Base-by-base conservation (phyloP, 164 flowering plant genomes). In the Paratinospora sagittata region DNA sequence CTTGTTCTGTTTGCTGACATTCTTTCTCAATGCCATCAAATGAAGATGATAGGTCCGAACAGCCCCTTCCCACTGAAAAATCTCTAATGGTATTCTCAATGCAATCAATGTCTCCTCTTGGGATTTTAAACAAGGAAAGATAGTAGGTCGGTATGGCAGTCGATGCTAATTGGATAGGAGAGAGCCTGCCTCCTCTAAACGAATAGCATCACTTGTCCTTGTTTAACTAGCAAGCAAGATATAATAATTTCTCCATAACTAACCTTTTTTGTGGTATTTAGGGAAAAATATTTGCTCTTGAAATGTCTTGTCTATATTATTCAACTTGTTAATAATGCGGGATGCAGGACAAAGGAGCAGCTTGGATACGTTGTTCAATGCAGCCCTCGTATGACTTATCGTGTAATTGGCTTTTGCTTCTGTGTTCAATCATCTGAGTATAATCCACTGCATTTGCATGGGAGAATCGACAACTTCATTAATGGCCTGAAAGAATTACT, bases 301-400 rank as follows among this genome's bases (percentile, higher is more conserved):
- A 55, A n/a, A 55, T 55, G 61, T 55, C 24, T n/a, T 4, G 24
- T 19, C n/a, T n/a, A 55, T 19, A n/a, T 55, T 55, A 21, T 55
- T 2, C 12, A 39, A 21, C 41, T 66, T 43, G 10, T 60, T 21
- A 16, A 71, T 43, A 36, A 23, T 75, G 63, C 69, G 75, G 70
- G 24, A 61, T 79, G 55, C 72, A 95, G 99, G 91, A 93, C 99
- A 67, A 89, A 91, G 76, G 99, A 96, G 85, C 99, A 96, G 85
- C 96, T 96, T 78, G 99, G 99, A 57, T 96, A 96, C 82, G 91
- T 85, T 77, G 99, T 96, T 76, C 83, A 92, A 66, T 86, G 99
- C 79, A 80, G 96, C 73, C 91, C 93, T 62, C 85, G 97, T 43
- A 72, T 90, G 61, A 96, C 99, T 12, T 91, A 91, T 73, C 91